A percentile compares a stretch with the other conserved stretches of the same genome.
These are phyloP conservation scores for Podochytrium sp. DNA, from an alignment of 192 early-diverging fungal species.

Conservation along the genomic window DNA sequence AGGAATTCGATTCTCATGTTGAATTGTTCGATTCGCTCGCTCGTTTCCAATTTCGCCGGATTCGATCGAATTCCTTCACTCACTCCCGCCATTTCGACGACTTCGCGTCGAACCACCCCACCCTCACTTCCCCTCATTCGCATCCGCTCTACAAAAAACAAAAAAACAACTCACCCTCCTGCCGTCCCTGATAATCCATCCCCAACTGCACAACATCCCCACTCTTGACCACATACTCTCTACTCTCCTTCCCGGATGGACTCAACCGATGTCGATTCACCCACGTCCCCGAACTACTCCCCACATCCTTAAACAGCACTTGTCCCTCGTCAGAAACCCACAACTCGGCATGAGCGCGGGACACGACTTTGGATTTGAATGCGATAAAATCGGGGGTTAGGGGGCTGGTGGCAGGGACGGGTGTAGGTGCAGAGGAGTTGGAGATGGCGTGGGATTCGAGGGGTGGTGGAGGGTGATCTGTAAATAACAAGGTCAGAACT, in stretches of 20 bases:
- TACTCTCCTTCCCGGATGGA: conserved; percentile 77
- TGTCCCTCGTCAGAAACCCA: conserved; percentile 77
- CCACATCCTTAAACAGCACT: conserved; percentile 90
- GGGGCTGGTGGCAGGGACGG: not conserved
- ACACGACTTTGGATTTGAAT: conserved; percentile 83
- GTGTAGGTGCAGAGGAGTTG: not conserved
- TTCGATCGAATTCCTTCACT: no score
- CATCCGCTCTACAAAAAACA: not conserved
- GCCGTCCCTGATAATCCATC: conserved; percentile 93
- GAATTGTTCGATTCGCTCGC: no score
- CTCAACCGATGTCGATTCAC: conserved; percentile 89
- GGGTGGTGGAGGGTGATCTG: no score
- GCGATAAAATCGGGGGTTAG: conserved; percentile 40
- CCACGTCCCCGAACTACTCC: conserved; percentile 94
- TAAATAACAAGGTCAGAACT: no score
- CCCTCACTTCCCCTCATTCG: no score
- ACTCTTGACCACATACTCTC: conserved; percentile 76
- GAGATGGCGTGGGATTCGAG: not conserved
- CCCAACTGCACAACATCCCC: conserved; percentile 96
- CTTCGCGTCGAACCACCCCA: no score
- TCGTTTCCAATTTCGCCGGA: no score
- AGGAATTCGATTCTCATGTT: no score
- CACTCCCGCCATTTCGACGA: no score
- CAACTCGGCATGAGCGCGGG: conserved; percentile 89
- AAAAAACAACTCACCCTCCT: conserved; percentile 60